These are phyloP conservation scores for Sporothrix humicola DNA, from an alignment of 2,329 filamentous ascomycete genomes.

Conservation along the genomic window DNA sequence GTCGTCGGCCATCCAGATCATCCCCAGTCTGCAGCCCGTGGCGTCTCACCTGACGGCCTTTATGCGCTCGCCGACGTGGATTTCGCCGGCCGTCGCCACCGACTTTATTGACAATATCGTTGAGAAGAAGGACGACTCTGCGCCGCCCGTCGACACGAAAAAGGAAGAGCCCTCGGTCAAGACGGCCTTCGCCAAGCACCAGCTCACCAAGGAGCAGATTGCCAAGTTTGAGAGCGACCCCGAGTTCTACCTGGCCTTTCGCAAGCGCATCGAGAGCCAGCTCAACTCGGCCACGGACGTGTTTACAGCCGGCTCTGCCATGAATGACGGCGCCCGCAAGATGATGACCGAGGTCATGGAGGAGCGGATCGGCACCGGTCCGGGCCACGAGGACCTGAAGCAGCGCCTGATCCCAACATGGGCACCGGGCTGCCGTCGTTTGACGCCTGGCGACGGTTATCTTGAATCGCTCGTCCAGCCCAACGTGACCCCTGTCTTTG, in stretches of 20 bases:
- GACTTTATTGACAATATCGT: constrained; percentile 12
- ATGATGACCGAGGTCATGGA: constrained; percentile 10
- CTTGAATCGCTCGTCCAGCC: not conserved
- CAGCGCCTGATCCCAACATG: not conserved
- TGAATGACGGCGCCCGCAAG: not conserved
- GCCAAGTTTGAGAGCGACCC: constrained; percentile 14
- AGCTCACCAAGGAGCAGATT: constrained; percentile 16
- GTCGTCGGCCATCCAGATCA: constrained; percentile 43
- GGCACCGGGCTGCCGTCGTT: constrained; percentile 7
- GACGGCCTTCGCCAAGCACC: constrained; percentile 6
- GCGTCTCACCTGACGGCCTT: constrained; percentile 12
- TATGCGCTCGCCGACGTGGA: constrained; percentile 22
- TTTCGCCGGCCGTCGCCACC: constrained; percentile 2
- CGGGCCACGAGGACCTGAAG: not conserved
- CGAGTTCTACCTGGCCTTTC: constrained; percentile 21
- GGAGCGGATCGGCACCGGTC: not conserved
- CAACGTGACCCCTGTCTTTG: not conserved
- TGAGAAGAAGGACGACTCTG: not conserved
- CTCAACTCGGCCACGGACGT: constrained; percentile 21
- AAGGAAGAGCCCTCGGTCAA: not conserved
- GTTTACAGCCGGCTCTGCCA: not conserved
- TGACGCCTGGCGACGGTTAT: not conserved
- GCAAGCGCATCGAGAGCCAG: constrained; percentile 20
- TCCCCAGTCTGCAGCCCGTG: constrained; percentile 38
- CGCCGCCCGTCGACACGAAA: not conserved